These are phyloP conservation scores for Mycena latifolia DNA, from an alignment of 768 basidiomycete species.

Conservation along the genomic window DNA sequence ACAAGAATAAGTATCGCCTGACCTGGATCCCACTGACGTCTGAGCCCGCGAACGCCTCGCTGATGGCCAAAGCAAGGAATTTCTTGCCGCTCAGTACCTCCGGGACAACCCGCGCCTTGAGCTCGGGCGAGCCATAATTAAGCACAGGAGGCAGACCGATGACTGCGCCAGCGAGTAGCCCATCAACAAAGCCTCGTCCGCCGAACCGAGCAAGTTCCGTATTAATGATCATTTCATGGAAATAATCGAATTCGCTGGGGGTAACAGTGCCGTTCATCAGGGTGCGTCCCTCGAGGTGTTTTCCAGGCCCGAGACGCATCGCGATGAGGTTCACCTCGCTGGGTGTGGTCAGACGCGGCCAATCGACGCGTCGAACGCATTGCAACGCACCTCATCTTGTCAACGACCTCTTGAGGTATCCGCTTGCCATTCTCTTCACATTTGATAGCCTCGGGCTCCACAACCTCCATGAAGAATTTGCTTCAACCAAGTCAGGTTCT, in stretches of 20 bases:
- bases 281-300: conserved; percentile 83
- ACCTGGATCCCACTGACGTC: conserved; percentile 83
- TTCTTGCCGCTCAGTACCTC: conserved; percentile 84
- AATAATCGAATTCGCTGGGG: conserved; percentile 93
- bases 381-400: conserved; percentile 79
- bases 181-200: conserved; percentile 90
- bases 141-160: conserved; percentile 92
- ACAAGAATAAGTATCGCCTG: no score
- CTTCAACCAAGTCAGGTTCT: conserved; percentile 5
- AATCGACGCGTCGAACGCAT: neutral
- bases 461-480: conserved; percentile 31
- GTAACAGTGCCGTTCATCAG: conserved; percentile 82
- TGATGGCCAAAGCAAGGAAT: conserved; percentile 91
- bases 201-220: conserved; percentile 88
- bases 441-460: conserved; percentile 28
- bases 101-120: conserved; percentile 78
- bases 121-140: conserved; percentile 86
- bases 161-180: conserved; percentile 82
- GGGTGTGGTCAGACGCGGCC: conserved; percentile 6
- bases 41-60: conserved; percentile 93
- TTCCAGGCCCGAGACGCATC: conserved; percentile 93
- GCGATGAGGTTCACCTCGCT: conserved; percentile 85
- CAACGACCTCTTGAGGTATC: conserved; percentile 86
- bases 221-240: conserved; percentile 91
- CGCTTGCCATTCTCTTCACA: conserved; percentile 92